Base-by-base conservation (phyloP, 257 asterid genomes). In the Echites panduratus region DNA sequence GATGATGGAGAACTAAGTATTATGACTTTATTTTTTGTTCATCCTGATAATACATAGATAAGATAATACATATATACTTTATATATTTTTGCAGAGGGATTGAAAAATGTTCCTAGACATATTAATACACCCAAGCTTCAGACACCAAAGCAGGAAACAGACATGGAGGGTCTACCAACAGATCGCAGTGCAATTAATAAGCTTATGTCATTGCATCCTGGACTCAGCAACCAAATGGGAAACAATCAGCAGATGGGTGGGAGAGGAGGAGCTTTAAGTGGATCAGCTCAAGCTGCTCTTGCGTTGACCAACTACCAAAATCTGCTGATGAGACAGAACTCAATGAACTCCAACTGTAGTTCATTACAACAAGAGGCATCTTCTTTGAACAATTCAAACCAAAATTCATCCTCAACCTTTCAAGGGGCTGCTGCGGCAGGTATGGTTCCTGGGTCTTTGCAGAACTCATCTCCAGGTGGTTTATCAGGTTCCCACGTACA, bases 281-380 rank as follows among this genome's bases (percentile, higher is more conserved):
- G 96, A 78, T 84, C 96, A 32, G 93, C 89, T 16, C 96, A 89
- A 79, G 87, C 95, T 41, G 89, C 96, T 79, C 84, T 80, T 73
- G 88, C 90, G 17, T 73, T 87, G 76, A 75, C 86, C 35, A 89
- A 84, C 87, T 95, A 83, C 89, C 97, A 87, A 43, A 92, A 81
- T 80, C 62, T 90, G 83, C 80, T 92, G 69, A 81, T 79, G 82
- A 86, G 98, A 75, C 98, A 91, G 66, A 89, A 82, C 82, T 91
- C 99, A 22, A 87, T 84, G 85, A 89, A 79, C 82, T 79, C 96
- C 12, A 72, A 82, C 54, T 77, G 84, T 49, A 80, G 80, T 52
- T 75, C 85, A 49, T 70, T 61, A 49, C 84, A 84, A 32, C 89
- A 84, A 66, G 97, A 89, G 69, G 80, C 82, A 1, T 75, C 96